Evolutionary conservation across 257 asterid genomes (phyloP).

Genomic region (Solanum dulcamara): DNA sequence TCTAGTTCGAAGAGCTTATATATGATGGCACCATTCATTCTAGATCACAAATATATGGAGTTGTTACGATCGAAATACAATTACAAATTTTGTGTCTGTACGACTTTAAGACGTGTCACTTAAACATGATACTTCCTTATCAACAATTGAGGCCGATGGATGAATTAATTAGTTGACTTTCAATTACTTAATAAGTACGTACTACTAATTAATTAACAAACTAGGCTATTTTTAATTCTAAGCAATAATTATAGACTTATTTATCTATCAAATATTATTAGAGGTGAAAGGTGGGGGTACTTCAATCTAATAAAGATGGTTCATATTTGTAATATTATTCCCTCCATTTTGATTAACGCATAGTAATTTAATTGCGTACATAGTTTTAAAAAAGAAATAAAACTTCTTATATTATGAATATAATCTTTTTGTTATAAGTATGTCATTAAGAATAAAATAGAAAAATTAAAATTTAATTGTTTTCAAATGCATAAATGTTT

Average conservation of each 20-base stretch:
- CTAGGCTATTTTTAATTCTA: neutral
- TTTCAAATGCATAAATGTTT: no score
- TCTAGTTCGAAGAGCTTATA: no score
- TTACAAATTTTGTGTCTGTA: no score
- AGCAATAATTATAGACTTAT: neutral
- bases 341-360: neutral
- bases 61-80: neutral
- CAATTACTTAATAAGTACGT: neutral
- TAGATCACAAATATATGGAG: no score
- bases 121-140: neutral
- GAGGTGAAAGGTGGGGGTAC: neutral
- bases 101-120: no score
- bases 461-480: neutral
- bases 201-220: neutral
- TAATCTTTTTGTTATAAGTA: neutral
- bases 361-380: neutral
- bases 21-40: neutral
- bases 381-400: neutral
- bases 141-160: neutral
- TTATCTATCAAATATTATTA: no score
- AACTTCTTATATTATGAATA: neutral
- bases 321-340: neutral
- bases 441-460: neutral
- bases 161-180: neutral
- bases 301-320: neutral